Conservation (phyloP, 176 grass and related monocot genomes). For the Echinochloa phyllopogon region DNA sequence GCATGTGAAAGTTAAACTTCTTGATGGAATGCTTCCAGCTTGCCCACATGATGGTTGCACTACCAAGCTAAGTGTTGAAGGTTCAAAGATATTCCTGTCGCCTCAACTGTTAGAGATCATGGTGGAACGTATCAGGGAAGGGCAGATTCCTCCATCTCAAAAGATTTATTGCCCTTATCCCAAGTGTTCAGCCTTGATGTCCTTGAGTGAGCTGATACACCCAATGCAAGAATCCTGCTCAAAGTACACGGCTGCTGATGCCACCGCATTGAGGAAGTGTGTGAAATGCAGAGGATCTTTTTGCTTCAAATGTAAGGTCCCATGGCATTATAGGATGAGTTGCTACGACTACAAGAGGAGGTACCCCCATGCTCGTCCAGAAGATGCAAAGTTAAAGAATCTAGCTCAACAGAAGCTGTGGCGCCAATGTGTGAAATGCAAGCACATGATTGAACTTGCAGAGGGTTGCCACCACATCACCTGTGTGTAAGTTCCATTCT, state of each 20-base stretch:
- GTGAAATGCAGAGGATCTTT: not conserved
- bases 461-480: constrained; percentile 88
- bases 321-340: constrained; percentile 7
- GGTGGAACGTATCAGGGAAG: constrained; percentile 63
- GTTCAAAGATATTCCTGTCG: constrained; percentile 60
- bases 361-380: not conserved
- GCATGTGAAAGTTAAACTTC: constrained; percentile 73
- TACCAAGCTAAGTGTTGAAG: constrained; percentile 60
- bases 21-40: constrained; percentile 60
- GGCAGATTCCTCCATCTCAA: constrained; percentile 59
- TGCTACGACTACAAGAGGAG: not conserved
- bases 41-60: constrained; percentile 80
- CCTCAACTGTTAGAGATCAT: constrained; percentile 61
- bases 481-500: constrained; percentile 52
- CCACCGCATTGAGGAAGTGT: not conserved
- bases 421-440: constrained; percentile 20
- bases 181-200: constrained; percentile 24
- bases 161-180: constrained; percentile 53
- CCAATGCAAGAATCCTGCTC: not conserved
- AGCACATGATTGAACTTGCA: constrained; percentile 79
- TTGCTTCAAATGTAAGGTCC: not conserved
- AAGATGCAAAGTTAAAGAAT: not conserved
- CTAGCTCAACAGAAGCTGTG: not conserved
- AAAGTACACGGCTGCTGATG: not conserved
- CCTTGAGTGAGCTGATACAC: not conserved